Evolutionary conservation across 176 grass and related monocot genomes (phyloP), one percentile per base, ranked within the genome.

Genomic region (Avena sativa): DNA sequence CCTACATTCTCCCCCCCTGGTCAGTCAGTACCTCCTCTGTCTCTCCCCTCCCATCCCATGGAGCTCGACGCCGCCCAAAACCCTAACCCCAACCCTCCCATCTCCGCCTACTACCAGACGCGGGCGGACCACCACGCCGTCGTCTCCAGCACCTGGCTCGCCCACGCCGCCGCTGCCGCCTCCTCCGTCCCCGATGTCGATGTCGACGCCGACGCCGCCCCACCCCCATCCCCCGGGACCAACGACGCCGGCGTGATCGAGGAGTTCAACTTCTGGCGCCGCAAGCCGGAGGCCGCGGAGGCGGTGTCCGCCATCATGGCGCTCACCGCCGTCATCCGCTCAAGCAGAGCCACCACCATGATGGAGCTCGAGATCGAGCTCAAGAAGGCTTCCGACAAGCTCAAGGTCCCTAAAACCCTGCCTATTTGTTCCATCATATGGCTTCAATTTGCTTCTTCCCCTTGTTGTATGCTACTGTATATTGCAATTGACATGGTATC

Each of bases 291-390:
- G 66, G 84, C 93, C 2, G 96, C 96, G 12, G 96, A 98, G 90
- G 97, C 97, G 12, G 97, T 98, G 4, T 92, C 97, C 21, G 97
- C 94, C 12, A 96, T 98, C 87, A 96, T 98, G 97, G 97, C 97
- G 16, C 90, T 98, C 55, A 90, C 90, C 26, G 92, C 94, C 25
- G 97, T 93, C 11, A 98, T 98, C 74, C 87, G 92, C 26, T 98
- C 92, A 67, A 94, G 97, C 86, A 87, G 89, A 87, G 94, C 97
- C 71, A 96, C 89, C 77, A 98, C 97, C 90, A 98, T 98, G 94
- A 96, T 96, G 91, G 97, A 98, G 82, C 94, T 98, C 74, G 97
- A 98, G 81, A 98, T 98, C 70, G 97, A 98, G 67, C 94, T 98
- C 85, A 98, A 96, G 92, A 98, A 94, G 86, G 94, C 94, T 0